Evolutionary conservation across 2,329 filamentous ascomycete genomes (phyloP), one percentile per base, ranked within the genome.

Genomic region (Calonectria leucothoes): DNA sequence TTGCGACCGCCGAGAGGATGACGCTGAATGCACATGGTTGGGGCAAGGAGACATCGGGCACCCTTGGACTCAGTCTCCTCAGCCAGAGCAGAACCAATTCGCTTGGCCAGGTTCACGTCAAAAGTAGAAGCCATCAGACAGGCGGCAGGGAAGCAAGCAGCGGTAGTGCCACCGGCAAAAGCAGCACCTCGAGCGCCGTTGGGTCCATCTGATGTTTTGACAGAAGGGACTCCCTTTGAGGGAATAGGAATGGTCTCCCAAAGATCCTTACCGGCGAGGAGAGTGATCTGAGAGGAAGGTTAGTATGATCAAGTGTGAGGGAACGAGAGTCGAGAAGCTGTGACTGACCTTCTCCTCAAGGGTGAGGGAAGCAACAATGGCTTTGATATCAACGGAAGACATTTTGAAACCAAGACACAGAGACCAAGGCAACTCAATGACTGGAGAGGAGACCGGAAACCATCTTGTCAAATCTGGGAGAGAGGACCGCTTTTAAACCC

Each of bases 1-100:
- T 80, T 80, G 33, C 79, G 79, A n/a, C 79, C 79, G 10, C 79
- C 79, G 0, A 80, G 70, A n/a, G 79, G 79, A 39, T 80, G 79
- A 17, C 79, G 79, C 35, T 80, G 79, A 10, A 80, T 59, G 31
- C 79, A 80, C 79, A 80, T 80, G n/a, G 81, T 82, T 8, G 81
- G 81, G 20, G 78, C 81, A 52, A 82, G 88, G 74, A 94, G 90
- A n/a, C 94, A 89, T 77, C 94, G 92, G 11, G 93, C 89, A 69
- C 93, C 93, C 84, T 95, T 96, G 72, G 79, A 80, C 7, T 81
- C 80, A 6, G 82, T 80, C 70, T 85, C 92, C 37, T 91, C 88
- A 27, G 89, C 92, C 75, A 93, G 88, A 23, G 91, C 84, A 48
- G 86, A 83, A n/a, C 92, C 92, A 23, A 92, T 87, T 69, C 89